A percentile compares a stretch with the other conserved stretches of the same genome.
These are phyloP conservation scores for Talaromyces sp. DNA, from an alignment of 2,329 filamentous ascomycete species.

Conservation along the genomic window DNA sequence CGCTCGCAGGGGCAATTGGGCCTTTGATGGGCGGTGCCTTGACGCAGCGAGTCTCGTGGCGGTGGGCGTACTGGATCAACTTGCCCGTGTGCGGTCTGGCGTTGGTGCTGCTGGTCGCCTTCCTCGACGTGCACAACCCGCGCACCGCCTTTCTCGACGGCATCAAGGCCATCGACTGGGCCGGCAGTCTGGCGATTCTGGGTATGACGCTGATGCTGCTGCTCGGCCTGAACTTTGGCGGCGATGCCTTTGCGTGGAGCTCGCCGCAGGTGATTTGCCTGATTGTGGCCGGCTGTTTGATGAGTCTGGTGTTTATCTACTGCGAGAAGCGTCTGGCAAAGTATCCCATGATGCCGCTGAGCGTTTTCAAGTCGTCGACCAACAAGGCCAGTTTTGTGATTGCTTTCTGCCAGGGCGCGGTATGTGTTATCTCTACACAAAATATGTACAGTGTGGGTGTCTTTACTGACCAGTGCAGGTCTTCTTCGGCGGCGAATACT, in stretches of 20 bases:
- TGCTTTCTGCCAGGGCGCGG: slow-evolving; percentile 44
- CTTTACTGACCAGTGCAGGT: slow-evolving; percentile 38
- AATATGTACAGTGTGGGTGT: too few species aligned
- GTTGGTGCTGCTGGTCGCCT: slow-evolving; percentile 45
- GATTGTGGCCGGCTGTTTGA: slow-evolving; percentile 45
- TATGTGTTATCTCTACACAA: slow-evolving; percentile 13
- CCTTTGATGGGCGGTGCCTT: slow-evolving; percentile 24
- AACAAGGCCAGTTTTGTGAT: slow-evolving; percentile 53
- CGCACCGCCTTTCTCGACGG: slow-evolving; percentile 45
- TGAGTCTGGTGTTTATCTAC: slow-evolving; percentile 50
- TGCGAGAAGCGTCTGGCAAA: slow-evolving; percentile 59
- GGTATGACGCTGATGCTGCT: slow-evolving; percentile 48
- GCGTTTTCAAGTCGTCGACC: slow-evolving; percentile 51
- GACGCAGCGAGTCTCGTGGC: slow-evolving; percentile 40
- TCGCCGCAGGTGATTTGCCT: slow-evolving; percentile 51
- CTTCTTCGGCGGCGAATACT: slow-evolving; percentile 63
- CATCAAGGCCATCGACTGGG: slow-evolving; percentile 49
- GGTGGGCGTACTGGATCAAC: slow-evolving; percentile 55
- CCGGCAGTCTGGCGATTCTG: slow-evolving; percentile 47
- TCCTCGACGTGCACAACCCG: slow-evolving; percentile 52
- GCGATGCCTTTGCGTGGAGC: slow-evolving; percentile 44
- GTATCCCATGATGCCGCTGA: slow-evolving; percentile 64
- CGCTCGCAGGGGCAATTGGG: slow-evolving; percentile 42
- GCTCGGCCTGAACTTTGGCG: slow-evolving; percentile 50
- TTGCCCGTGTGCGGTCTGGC: slow-evolving; percentile 45